Percentiles rank a stretch among this genome's conserved stretches.
These are phyloP conservation scores for Arachnomyces sp. DNA, from an alignment of 2,329 filamentous ascomycete genomes.

Conservation along the genomic window DNA sequence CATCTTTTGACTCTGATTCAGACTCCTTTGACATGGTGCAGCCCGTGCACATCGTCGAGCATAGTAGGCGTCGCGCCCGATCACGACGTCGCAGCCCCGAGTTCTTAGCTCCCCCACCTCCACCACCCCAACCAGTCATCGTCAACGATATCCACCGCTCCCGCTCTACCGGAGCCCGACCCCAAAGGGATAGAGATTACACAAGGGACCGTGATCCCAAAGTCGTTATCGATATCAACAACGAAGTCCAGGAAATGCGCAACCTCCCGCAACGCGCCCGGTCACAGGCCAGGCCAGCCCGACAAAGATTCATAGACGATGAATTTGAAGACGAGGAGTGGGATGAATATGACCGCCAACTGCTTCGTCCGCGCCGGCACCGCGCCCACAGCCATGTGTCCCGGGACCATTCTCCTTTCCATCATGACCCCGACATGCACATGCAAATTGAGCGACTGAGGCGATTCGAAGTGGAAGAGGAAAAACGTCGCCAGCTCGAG, in stretches of 20 bases:
- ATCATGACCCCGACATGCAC: constrained; percentile 27
- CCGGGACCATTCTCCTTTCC: constrained; percentile 19
- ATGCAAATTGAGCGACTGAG: constrained; percentile 19
- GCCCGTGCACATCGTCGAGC: too few species aligned
- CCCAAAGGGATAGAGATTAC: constrained; percentile 16
- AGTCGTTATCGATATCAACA: constrained; percentile 30
- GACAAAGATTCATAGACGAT: constrained; percentile 6
- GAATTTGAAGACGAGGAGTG: constrained; percentile 20
- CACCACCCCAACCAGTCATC: constrained; percentile 9
- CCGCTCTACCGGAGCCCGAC: constrained; percentile 27
- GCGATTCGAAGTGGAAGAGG: constrained; percentile 1
- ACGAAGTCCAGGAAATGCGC: constrained; percentile 16
- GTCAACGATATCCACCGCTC: constrained; percentile 24
- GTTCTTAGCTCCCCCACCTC: constrained; percentile 17
- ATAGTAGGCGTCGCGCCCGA: neutral
- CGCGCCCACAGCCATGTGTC: constrained; percentile 19
- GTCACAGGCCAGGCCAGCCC: neutral
- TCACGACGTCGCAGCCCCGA: constrained; percentile 17
- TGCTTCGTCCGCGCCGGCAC: too few species aligned
- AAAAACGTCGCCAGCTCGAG: constrained; percentile 3
- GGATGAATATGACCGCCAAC: neutral
- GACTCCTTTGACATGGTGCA: too few species aligned
- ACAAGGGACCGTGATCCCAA: constrained; percentile 10
- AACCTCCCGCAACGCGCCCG: constrained; percentile 14
- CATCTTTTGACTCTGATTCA: too few species aligned